A percentile compares a stretch with the other conserved stretches of the same genome.
These are phyloP conservation scores for Sarocladium strictum DNA, from an alignment of 2,329 filamentous ascomycete species.

Conservation along the genomic window DNA sequence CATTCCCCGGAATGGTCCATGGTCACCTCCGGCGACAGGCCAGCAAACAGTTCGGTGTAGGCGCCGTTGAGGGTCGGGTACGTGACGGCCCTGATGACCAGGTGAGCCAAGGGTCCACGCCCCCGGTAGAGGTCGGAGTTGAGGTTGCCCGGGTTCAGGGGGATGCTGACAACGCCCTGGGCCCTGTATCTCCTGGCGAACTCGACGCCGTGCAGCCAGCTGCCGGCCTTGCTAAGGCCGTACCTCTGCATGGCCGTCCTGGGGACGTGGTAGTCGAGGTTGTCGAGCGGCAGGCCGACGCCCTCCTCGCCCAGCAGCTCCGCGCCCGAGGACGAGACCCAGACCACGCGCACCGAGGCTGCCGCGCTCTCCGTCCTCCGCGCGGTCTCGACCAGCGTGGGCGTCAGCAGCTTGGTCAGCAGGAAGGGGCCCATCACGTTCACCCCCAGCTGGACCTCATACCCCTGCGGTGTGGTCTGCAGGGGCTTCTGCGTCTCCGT, in stretches of 20 bases:
- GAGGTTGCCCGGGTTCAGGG: constrained; percentile 30
- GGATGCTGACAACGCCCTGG: constrained; percentile 18
- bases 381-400: constrained; percentile 24
- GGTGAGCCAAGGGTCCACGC: constrained; percentile 13
- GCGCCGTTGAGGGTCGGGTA: constrained; percentile 32
- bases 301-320: constrained; percentile 12
- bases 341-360: constrained; percentile 19
- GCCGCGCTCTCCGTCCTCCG: not conserved
- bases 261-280: constrained; percentile 17
- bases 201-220: constrained; percentile 18
- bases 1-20: constrained; percentile 23
- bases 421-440: constrained; percentile 31
- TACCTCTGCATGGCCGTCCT: constrained; percentile 15
- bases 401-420: constrained; percentile 29
- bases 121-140: constrained; percentile 24
- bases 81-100: constrained; percentile 14
- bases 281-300: constrained; percentile 17
- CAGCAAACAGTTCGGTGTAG: constrained; percentile 43
- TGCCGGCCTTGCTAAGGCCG: constrained; percentile 18
- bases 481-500: not conserved
- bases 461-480: constrained; percentile 13
- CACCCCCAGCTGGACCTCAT: constrained; percentile 30
- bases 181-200: constrained; percentile 17
- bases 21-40: constrained; percentile 36
- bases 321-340: constrained; percentile 11